Base-by-base conservation (phyloP, 1,139 yeast species). In the Hemisphaericaspora xylofermentans region DNA sequence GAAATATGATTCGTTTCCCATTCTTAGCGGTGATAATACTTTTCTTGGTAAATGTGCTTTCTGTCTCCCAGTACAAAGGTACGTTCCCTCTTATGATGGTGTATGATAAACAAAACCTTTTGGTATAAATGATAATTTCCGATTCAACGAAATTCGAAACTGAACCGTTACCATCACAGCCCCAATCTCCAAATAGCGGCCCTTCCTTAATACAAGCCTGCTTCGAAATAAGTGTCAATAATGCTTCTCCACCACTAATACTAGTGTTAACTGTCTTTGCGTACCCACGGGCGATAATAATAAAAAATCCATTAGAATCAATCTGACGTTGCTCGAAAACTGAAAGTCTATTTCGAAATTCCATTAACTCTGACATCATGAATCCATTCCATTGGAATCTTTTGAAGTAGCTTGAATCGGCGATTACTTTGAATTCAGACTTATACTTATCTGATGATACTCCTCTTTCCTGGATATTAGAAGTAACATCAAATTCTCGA, bases 91-190 rank as follows among this genome's bases (percentile, higher is more conserved):
- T 58, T 1, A 82, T 61, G 37, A 82, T 74, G 1, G 79, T 71
- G 50, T 82, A 82, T 2, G 87, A 74, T 45, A 80, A 72, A 43
- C 81, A 72, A 46, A 70, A 74, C 13, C 61, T 60, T 28, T 74
- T 71, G 4, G 82, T 75, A 41, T 78, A 78, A 13, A 83, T 64
- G 3, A 84, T 71, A 6, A 83, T 55, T 56, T 85, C 93, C 1
- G 85, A 74, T 54, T 85, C 93, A 17, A 78, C 76, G 53, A 71
- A 93, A 51, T 82, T 82, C 1, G 89, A 72, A 5, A 81, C 85
- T 30, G 74, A 70, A 0, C 93, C 93, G 38, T 80, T 80, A 43
- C 84, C 89, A 56, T 83, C 88, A 46, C 84, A 71, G 15, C 91
- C 88, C 63, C 78, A 77, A 26, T 80, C 76, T 0, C 88, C 88